Evolutionary conservation across 2,329 filamentous ascomycete genomes (phyloP).

Genomic region (Aspergillaceae sp.): DNA sequence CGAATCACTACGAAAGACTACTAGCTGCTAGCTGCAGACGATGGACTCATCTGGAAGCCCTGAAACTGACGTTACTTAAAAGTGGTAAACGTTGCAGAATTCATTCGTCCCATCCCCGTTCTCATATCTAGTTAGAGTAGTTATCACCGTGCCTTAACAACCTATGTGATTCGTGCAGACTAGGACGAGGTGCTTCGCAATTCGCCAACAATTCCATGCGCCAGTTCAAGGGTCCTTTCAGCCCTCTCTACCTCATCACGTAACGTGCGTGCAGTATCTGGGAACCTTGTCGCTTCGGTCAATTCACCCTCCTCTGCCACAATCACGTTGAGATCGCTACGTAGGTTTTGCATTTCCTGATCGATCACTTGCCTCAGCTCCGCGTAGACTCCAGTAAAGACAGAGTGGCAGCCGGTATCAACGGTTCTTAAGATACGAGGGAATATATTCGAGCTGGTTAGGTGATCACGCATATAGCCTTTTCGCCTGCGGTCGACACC

Average conservation of each 20-base stretch:
- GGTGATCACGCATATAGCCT: background rate
- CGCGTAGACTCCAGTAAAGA: background rate
- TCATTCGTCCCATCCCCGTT: too few relatives aligned
- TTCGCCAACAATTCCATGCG: background rate
- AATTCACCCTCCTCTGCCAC: background rate
- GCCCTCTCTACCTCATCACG: background rate
- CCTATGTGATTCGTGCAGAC: background rate
- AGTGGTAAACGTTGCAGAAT: too few relatives aligned
- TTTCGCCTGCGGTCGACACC: background rate
- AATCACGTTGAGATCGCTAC: background rate
- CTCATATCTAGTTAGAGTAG: too few relatives aligned
- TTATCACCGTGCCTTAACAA: too few relatives aligned
- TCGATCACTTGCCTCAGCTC: background rate
- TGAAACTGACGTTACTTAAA: too few relatives aligned
- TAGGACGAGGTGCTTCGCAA: background rate
- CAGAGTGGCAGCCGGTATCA: background rate
- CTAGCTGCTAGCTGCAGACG: too few relatives aligned
- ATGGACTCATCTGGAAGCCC: too few relatives aligned
- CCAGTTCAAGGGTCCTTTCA: background rate
- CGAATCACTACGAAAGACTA: too few relatives aligned
- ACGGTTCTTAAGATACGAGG: background rate
- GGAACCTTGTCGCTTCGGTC: background rate
- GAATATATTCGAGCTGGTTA: background rate
- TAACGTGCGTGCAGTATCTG: background rate
- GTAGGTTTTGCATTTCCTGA: background rate